Evolutionary conservation across 192 early-diverging fungal species (phyloP), one percentile per base, ranked within the genome.

Genomic region (Geranomyces michiganensis): DNA sequence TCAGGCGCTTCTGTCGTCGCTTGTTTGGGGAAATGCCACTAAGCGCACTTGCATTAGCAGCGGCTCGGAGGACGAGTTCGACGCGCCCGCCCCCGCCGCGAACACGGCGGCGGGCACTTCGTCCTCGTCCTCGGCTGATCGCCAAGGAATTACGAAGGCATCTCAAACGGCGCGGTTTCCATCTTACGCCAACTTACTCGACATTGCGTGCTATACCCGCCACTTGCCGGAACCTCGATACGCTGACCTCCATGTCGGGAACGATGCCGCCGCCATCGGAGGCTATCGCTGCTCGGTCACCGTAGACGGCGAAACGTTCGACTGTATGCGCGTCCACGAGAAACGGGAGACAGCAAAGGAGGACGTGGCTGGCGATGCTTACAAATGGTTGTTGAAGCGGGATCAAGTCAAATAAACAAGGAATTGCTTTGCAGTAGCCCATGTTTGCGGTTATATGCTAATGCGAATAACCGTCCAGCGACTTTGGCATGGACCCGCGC

Each of bases 1-100:
- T n/a, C 51, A 53, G n/a, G 3, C 19, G 4, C 51, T 53, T 26
- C 24, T 53, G 51, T 53, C 51, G 51, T 53, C 51, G 51, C 51
- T 53, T 26, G 51, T 53, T 24, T 53, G 24, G 19, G 51, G 51
- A n/a, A 53, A 53, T 24, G 24, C 19, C 24, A 26, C 51, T n/a
- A 53, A 53, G 51, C 51, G 51, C n/a, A 15, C 51, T 24, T 3
- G 15, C 4, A 26, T 53, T 17, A 53, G 51, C 51, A 24, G n/a
- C 15, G 51, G n/a, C 24, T 53, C 51, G 17, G 51, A 53, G n/a
- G 19, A n/a, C 19, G 51, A 53, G 51, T 17, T 17, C 24, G 51
- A 53, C 19, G 17, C 24, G 51, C n/a, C 51, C 19, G 51, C n/a
- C n/a, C n/a, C 51, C 51, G 51, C n/a, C 24, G 4, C 15, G 24